Evolutionary conservation across 495 filamentous ascomycete genomes (phyloP), one percentile per base, ranked within the genome.

Genomic region (Neurospora tetrasperma): DNA sequence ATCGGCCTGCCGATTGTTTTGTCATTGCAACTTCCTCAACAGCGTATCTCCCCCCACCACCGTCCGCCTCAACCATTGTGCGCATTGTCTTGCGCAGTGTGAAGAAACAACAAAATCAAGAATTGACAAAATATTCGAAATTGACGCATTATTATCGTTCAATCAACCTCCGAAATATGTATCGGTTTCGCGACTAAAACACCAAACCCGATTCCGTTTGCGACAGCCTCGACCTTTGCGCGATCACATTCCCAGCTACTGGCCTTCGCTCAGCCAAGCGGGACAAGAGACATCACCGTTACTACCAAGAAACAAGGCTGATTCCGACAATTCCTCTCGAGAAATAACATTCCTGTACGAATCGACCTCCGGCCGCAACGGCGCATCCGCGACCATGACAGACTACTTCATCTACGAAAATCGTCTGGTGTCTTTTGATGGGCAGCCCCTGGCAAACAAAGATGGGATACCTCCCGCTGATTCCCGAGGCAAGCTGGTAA

Each of bases 341-440:
- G 12, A 62, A 2, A 35, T 66, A 35, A 9, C 54, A 3, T 16
- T 18, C 6, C 27, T 62, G 54, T 7, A 31, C 54, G 54, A 18
- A 66, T 5, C 3, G 54, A 38, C 54, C 12, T 66, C 54, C 54
- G 43, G 69, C 69, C 7, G 20, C 44, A 23, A 68, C 68, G n/a
- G 42, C 42, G 39, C 70, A 42, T 74, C 42, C 20, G 77, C 78
- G 74, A 74, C 75, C 9, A 74, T 78, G 74, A 71, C 71, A 23
- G 75, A 73, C 10, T 84, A 84, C 72, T 86, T 84, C 71, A 89
- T 90, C n/a, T 90, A 88, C 70, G 87, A 90, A 71, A 90, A 89
- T 73, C 91, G 94, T 68, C 84, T 95, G 43, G 88, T 89, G 59
- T 93, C 92, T 23, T 97, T 97, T 79, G 87, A 83, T 73, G 69